Evolutionary conservation across 75 land plant species (phyloP).

Genomic region (Picea sitchensis): DNA sequence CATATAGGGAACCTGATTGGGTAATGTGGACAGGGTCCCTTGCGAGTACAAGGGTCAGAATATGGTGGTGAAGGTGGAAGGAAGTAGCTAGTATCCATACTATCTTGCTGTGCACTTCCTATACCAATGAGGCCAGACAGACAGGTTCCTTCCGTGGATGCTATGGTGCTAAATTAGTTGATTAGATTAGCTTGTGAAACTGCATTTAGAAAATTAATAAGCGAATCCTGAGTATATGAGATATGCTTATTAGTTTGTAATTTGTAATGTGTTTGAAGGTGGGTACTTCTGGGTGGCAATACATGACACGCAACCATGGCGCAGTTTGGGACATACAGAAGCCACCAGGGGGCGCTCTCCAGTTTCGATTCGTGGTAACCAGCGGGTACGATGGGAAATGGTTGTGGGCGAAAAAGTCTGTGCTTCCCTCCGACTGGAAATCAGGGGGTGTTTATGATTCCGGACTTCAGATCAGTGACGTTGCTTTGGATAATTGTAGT

Average conservation of each 20-base stretch:
- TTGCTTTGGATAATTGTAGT: slow-evolving; percentile 10
- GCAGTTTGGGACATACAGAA: slow-evolving; percentile 34
- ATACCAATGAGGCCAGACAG: slow-evolving; percentile 40
- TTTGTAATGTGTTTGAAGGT: too few relatives aligned
- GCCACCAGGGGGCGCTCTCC: slow-evolving; percentile 31
- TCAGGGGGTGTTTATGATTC: slow-evolving; percentile 27
- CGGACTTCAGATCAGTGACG: slow-evolving; percentile 14
- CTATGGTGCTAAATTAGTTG: too few relatives aligned
- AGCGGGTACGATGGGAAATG: slow-evolving; percentile 16
- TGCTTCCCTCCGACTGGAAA: slow-evolving; percentile 29
- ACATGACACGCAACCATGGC: slow-evolving; percentile 33
- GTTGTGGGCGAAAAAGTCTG: slow-evolving; percentile 8
- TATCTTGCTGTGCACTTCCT: slow-evolving; percentile 45
- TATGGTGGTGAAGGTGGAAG: slow-evolving; percentile 45
- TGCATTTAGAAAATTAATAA: too few relatives aligned
- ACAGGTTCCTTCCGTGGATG: too few relatives aligned
- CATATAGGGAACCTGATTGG: too few relatives aligned
- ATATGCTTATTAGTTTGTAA: too few relatives aligned
- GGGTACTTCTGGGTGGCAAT: too few relatives aligned
- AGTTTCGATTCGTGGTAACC: slow-evolving; percentile 14
- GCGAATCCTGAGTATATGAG: too few relatives aligned
- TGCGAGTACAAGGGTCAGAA: slow-evolving; percentile 49
- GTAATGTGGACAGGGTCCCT: slow-evolving; percentile 30
- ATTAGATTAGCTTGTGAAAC: too few relatives aligned
- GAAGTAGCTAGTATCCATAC: slow-evolving; percentile 40